phyloP scores from a whole-genome alignment of 164 flowering plant species.

The Magnolia sinica region DNA sequence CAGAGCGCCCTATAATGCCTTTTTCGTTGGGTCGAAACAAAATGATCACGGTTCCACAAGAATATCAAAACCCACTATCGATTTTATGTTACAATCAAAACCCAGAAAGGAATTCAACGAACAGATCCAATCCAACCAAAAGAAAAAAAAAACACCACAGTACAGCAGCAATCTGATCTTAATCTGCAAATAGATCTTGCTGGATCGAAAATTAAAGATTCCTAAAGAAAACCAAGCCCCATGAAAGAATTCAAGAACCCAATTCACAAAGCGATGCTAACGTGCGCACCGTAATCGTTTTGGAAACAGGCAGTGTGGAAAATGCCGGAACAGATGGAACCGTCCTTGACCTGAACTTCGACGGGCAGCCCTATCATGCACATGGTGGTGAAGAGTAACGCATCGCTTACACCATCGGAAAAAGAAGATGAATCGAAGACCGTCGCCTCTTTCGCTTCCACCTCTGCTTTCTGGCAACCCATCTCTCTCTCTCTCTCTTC shows the following conservation, averaged over 20 bases:
- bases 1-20: background rate
- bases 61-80: constrained; percentile 21
- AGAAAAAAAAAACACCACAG: background rate
- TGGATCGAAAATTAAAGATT: background rate
- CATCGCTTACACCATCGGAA: constrained; percentile 39
- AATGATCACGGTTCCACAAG: constrained; percentile 1
- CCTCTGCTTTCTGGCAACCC: background rate
- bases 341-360: constrained; percentile 72
- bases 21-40: constrained; percentile 6
- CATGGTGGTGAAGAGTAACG: constrained; percentile 64
- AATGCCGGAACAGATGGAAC: constrained; percentile 69
- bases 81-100: constrained; percentile 7
- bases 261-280: background rate
- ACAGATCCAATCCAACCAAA: no score
- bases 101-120: constrained; percentile 18
- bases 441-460: background rate
- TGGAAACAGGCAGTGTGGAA: constrained; percentile 66
- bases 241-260: background rate
- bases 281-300: constrained; percentile 48
- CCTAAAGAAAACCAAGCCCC: background rate
- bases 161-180: background rate
- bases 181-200: background rate
- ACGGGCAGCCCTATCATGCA: constrained; percentile 72
- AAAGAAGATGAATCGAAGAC: background rate
- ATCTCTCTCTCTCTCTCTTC: background rate